Conservation (phyloP, 78 protist species). For the Polysphondylium violaceum region DNA sequence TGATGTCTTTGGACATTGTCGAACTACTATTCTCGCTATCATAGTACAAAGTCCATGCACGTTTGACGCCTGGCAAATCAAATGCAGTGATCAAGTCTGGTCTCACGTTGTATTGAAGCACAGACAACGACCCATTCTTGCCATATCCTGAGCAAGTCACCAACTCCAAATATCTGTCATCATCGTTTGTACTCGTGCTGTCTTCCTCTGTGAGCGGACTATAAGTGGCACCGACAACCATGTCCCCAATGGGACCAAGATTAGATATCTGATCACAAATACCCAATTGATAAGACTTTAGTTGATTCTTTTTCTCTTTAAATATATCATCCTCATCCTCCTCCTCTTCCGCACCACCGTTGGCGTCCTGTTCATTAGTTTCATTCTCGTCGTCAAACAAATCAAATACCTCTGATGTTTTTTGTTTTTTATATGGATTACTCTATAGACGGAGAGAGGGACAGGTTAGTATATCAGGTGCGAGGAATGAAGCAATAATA, state of each 20-base stretch:
- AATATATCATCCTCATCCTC: constrained; percentile 68
- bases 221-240: constrained; percentile 31
- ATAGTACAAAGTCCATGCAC: constrained; percentile 49
- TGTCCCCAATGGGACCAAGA: constrained; percentile 69
- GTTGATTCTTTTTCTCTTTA: constrained; percentile 56
- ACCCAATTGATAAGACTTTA: constrained; percentile 55
- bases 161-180: constrained; percentile 19
- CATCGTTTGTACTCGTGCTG: not conserved
- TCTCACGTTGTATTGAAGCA: constrained; percentile 49
- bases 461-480: too few species aligned
- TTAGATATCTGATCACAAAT: constrained; percentile 73
- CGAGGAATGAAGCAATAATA: too few species aligned
- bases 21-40: not conserved
- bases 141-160: constrained; percentile 79
- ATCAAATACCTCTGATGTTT: constrained; percentile 64
- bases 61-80: constrained; percentile 14
- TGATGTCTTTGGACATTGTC: not conserved
- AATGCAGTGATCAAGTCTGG: constrained; percentile 57
- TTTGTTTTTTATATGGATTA: constrained; percentile 76
- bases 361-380: not conserved
- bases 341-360: not conserved
- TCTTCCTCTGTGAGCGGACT: constrained; percentile 23
- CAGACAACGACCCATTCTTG: constrained; percentile 68
- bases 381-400: constrained; percentile 27
- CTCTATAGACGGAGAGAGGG: too few species aligned